Evolutionary conservation across 1,139 yeast genomes (phyloP), one percentile per base, ranked within the genome.

Genomic region (Sugiyamaella japonica): DNA sequence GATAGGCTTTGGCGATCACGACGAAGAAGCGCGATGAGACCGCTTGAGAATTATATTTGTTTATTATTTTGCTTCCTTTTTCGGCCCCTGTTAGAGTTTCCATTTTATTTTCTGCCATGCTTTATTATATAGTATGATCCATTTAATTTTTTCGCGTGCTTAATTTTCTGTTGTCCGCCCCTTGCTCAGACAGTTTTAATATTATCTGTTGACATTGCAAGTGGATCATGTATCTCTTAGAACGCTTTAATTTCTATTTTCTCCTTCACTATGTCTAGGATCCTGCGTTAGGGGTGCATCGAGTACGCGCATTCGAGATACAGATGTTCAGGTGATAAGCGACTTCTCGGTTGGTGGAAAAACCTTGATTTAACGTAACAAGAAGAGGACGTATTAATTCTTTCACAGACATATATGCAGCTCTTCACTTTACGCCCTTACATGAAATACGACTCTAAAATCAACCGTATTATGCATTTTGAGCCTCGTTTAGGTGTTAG

Each of bases 41-140:
- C n/a, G n/a, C n/a, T n/a, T n/a, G 25, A 20, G 6, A 20, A 20
- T 20, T 20, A 20, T 29, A 29, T 29, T 29, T 29, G 10, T 29
- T 13, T 42, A 29, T 42, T 42, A 15, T 42, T 42, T 13, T 42
- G 29, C 46, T 42, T 28, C 46, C 46, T 7, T 9, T 42, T 42
- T 42, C 46, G 46, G 46, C 32, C 12, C 15, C 10, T 29, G 9
- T 29, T 16, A 42, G 3, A 40, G 17, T 40, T 40, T 25, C 23
- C 17, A 17, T 38, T 16, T 38, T 38, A 16, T 20, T 38, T 9
- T 38, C 2, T 16, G 25, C 25, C n/a, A 7, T 20, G n/a, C 42
- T 9, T 29, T 29, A 20, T 20, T 20, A 20, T 20, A 20, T 20
- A 6, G 25, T 6, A 3, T 20, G 25, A 3, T 3, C 25, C 25